These are phyloP conservation scores for Persicaria maculosa DNA, from an alignment of 148 eudicot genomes.

Conservation along the genomic window DNA sequence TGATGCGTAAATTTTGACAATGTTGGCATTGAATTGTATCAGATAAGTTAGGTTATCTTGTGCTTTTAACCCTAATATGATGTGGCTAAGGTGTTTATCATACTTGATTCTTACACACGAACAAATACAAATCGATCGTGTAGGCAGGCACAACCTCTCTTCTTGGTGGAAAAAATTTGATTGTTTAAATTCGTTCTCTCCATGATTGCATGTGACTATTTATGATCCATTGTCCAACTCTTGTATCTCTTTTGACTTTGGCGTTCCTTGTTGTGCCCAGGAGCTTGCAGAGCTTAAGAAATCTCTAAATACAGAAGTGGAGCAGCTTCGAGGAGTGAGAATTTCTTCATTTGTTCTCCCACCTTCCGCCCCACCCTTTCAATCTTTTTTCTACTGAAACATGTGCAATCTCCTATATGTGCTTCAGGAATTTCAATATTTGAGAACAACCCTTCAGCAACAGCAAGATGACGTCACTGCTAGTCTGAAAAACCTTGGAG, in stretches of 20 bases:
- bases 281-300: constrained; percentile 81
- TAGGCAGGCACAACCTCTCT: neutral
- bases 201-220: neutral
- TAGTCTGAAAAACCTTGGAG: constrained; percentile 72
- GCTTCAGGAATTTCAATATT: constrained; percentile 72
- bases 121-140: neutral
- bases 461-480: constrained; percentile 86
- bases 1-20: neutral
- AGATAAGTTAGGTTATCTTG: neutral
- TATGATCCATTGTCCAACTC: neutral
- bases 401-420: neutral
- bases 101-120: neutral
- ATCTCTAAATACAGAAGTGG: constrained; percentile 79
- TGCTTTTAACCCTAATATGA: neutral
- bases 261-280: constrained; percentile 26
- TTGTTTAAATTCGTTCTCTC: neutral
- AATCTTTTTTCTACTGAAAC: neutral
- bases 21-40: neutral
- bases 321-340: constrained; percentile 79
- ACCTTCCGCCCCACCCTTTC: too few relatives aligned
- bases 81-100: neutral
- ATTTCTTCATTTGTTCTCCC: constrained; percentile 2
- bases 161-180: neutral
- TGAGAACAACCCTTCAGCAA: constrained; percentile 82
- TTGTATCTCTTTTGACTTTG: constrained; percentile 13